Evolutionary conservation across 345 rosid genomes (phyloP).

Genomic region (Eucalyptus viminalis): DNA sequence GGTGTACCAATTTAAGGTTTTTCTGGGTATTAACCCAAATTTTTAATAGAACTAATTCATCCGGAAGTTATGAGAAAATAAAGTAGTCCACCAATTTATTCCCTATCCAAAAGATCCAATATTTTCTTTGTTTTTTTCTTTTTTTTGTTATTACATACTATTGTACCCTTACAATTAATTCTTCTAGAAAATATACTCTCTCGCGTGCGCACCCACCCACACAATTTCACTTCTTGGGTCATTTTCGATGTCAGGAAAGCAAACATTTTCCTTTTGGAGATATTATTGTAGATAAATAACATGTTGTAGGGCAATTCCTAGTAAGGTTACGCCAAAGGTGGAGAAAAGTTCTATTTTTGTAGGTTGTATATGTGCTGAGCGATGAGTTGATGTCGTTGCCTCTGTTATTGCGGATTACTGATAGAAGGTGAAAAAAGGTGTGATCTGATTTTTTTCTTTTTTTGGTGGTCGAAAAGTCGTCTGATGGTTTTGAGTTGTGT

Average conservation of each 20-base stretch:
- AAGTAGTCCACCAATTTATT: not conserved
- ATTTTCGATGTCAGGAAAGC: not conserved
- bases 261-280: not conserved
- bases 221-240: not conserved
- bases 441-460: too few relatives aligned
- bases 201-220: not conserved
- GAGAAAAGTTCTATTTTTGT: not conserved
- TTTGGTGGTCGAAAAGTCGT: not conserved
- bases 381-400: not conserved
- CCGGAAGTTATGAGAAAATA: too few relatives aligned
- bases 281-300: not conserved
- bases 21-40: too few relatives aligned
- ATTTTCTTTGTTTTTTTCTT: too few relatives aligned
- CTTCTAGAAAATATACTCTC: not conserved
- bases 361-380: not conserved
- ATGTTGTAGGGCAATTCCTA: not conserved
- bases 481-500: not conserved
- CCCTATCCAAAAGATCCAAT: not conserved
- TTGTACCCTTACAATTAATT: not conserved
- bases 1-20: fast-evolving
- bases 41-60: not conserved
- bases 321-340: not conserved
- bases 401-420: not conserved
- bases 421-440: not conserved
- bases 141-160: not conserved